phyloP scores from a whole-genome alignment of 2,329 filamentous ascomycete genomes.

The Hypocreales sp. region DNA sequence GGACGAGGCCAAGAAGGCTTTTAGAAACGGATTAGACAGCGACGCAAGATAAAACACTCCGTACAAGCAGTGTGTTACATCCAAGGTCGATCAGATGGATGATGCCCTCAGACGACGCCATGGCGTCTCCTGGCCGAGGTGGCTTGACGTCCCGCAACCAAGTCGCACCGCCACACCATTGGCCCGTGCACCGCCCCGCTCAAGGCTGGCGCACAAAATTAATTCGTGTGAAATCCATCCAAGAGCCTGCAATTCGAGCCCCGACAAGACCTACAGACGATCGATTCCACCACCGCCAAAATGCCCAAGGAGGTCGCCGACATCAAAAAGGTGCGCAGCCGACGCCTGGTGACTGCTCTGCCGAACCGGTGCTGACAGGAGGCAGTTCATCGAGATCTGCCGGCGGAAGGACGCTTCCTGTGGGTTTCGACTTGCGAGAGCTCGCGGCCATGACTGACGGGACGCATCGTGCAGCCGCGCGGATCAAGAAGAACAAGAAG shows the following conservation, averaged over 20 bases:
- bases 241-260: too few relatives aligned
- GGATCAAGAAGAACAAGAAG: conserved; percentile 93
- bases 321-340: conserved; percentile 78
- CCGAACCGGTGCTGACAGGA: too few relatives aligned
- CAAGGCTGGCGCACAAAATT: conserved; percentile 13
- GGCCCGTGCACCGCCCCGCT: conserved; percentile 10
- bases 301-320: conserved; percentile 98
- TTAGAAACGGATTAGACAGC: too few relatives aligned
- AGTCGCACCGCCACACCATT: too few relatives aligned
- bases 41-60: too few relatives aligned
- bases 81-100: too few relatives aligned
- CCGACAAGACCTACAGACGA: conserved; percentile 8
- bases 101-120: too few relatives aligned
- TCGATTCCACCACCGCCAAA: conserved; percentile 41
- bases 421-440: conserved; percentile 38
- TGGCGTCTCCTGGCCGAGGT: too few relatives aligned
- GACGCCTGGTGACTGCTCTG: too few relatives aligned
- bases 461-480: conserved; percentile 44
- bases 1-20: too few relatives aligned
- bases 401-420: conserved; percentile 98
- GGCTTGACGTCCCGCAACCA: too few relatives aligned
- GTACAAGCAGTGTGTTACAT: too few relatives aligned
- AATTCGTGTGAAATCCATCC: conserved; percentile 10
- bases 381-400: conserved; percentile 99
- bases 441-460: conserved; percentile 12